Evolutionary conservation across 2,329 filamentous ascomycete species (phyloP), one percentile per base, ranked within the genome.

Genomic region (Paracoccidioides brasiliensis): DNA sequence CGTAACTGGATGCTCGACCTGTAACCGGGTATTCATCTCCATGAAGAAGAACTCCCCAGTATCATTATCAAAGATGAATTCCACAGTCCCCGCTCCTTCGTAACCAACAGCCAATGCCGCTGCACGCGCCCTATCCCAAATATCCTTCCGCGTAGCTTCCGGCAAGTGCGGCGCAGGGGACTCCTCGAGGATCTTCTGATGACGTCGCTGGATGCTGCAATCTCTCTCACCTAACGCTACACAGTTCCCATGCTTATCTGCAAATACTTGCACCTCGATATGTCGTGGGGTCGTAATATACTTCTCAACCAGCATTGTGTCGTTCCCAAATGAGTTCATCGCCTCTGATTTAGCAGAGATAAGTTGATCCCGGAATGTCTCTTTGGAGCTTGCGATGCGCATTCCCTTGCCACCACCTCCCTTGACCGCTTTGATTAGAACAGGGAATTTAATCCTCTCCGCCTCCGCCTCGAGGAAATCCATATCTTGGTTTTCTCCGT

Each of bases 1-100:
- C 0, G 84, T 97, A 22, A 97, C 93, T 0, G 93, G 93, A 65
- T 98, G 93, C 73, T 98, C 93, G 52, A 98, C 93, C 71, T 98
- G 93, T 22, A 98, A 76, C 53, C 93, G 80, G 0, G 93, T 84
- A 66, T 84, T 84, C 81, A 84, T 85, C 63, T 85, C 82, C 82
- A 84, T 84, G 70, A 85, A 84, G 69, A 82, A 85, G 70, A 84
- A 84, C 45, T 83, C 74, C 41, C 80, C 80, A 3, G 75, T 77
- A 55, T 84, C 82, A 59, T 84, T 84, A 67, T 85, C 82, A 63
- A 85, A 84, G 60, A 85, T 84, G 66, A 85, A 85, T 60, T 85
- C 82, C 0, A 85, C 82, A 0, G 82, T 85, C 4, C 82, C 82
- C 4, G 82, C 82, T 35, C 82, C 82, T 66, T 84, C 80, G 59